phyloP scores from a whole-genome alignment of 495 filamentous ascomycete genomes.

The Daldinia decipiens region DNA sequence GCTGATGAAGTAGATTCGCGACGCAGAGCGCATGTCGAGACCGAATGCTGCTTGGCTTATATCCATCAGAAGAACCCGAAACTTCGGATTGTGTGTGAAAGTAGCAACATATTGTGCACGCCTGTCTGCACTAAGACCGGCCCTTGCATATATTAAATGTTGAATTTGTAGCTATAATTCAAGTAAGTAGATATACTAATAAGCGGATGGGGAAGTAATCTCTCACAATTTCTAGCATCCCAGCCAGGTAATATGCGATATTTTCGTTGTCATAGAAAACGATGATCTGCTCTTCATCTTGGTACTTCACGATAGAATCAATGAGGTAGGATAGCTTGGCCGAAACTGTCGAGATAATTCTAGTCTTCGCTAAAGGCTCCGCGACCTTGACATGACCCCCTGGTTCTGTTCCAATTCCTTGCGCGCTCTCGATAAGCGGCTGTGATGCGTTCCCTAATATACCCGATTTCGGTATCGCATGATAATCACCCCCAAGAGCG shows the following conservation, averaged over 20 bases:
- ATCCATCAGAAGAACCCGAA: slow-evolving; percentile 86
- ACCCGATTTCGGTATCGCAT: slow-evolving; percentile 39
- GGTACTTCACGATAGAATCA: slow-evolving; percentile 71
- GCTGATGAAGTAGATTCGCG: slow-evolving; percentile 89
- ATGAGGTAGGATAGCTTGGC: slow-evolving; percentile 89
- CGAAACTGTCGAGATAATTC: slow-evolving; percentile 81
- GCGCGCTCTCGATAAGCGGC: slow-evolving; percentile 1
- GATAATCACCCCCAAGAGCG: slow-evolving; percentile 47
- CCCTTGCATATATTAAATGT: slow-evolving; percentile 83
- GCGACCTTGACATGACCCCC: slow-evolving; percentile 44
- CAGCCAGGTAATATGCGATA: slow-evolving; percentile 82
- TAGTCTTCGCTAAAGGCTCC: slow-evolving; percentile 67
- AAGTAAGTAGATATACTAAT: slow-evolving; percentile 27
- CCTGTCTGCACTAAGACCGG: slow-evolving; percentile 65
- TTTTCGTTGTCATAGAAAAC: slow-evolving; percentile 93
- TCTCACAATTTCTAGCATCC: slow-evolving; percentile 75
- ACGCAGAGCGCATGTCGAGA: slow-evolving; percentile 82
- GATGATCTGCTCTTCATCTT: slow-evolving; percentile 83
- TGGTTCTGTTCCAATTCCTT: neutral
- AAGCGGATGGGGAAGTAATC: neutral
- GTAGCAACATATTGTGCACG: slow-evolving; percentile 77
- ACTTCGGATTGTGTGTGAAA: slow-evolving; percentile 74
- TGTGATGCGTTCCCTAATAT: slow-evolving; percentile 27
- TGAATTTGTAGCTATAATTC: slow-evolving; percentile 66
- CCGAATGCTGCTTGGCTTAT: slow-evolving; percentile 87